phyloP scores from a whole-genome alignment of 2,329 filamentous ascomycete genomes.

The Ophiostoma pallidulum region DNA sequence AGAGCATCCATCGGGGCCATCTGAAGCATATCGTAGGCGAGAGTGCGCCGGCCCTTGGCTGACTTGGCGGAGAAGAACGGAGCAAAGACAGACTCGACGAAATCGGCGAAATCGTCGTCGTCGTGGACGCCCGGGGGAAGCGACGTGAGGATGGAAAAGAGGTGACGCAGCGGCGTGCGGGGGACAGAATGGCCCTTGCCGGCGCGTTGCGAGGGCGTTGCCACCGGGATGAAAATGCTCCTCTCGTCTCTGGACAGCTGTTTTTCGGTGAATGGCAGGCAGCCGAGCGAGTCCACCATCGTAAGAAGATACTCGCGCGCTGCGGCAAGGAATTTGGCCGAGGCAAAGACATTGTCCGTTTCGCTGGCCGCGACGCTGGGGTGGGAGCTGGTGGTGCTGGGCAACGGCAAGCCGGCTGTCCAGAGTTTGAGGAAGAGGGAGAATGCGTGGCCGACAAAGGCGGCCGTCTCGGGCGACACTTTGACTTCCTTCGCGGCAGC shows the following conservation, averaged over 20 bases:
- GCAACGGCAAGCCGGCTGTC: conserved; percentile 45
- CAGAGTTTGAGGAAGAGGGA: conserved; percentile 62
- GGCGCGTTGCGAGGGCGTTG: conserved; percentile 56
- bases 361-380: conserved; percentile 34
- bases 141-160: conserved; percentile 52
- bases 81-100: conserved; percentile 43
- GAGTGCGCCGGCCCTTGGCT: conserved; percentile 33
- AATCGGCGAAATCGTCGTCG: conserved; percentile 33
- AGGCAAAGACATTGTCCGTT: conserved; percentile 25
- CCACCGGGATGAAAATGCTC: conserved; percentile 48
- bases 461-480: conserved; percentile 71
- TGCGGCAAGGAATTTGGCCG: conserved; percentile 44
- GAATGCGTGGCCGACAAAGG: conserved; percentile 64
- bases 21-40: conserved; percentile 43
- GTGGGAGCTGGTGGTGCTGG: conserved; percentile 28
- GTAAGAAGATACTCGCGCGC: conserved; percentile 41
- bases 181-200: conserved; percentile 41
- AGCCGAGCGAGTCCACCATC: conserved; percentile 43
- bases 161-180: conserved; percentile 54
- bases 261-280: conserved; percentile 55
- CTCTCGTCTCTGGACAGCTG: conserved; percentile 40
- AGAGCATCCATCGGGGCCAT: conserved; percentile 35
- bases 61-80: conserved; percentile 49
- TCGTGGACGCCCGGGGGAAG: conserved; percentile 39
- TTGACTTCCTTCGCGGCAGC: conserved; percentile 82